phyloP scores from a whole-genome alignment of 169 alveolate species.

The Cryptosporidium andersoni region DNA sequence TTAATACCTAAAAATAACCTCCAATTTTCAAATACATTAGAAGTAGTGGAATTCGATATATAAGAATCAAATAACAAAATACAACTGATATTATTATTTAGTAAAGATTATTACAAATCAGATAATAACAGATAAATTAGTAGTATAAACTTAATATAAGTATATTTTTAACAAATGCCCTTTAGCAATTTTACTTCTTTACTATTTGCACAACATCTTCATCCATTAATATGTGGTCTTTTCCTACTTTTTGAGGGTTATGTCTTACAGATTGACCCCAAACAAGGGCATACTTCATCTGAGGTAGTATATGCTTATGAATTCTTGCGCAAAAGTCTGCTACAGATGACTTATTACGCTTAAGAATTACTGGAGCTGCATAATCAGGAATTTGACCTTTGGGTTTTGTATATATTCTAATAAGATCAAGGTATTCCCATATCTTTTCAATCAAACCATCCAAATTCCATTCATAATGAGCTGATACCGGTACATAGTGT shows the following conservation, averaged over 20 bases:
- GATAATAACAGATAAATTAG: no score
- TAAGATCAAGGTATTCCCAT: constrained; percentile 96
- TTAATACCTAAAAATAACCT: no score
- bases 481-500: constrained; percentile 91
- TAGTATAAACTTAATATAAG: no score
- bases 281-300: constrained; percentile 94
- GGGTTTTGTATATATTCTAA: constrained; percentile 98
- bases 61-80: no score
- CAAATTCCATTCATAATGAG: constrained; percentile 91
- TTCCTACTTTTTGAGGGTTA: constrained; percentile 95
- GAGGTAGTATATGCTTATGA: constrained; percentile 84
- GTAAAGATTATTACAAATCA: no score
- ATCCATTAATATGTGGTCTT: constrained; percentile 90
- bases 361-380: constrained; percentile 93
- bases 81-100: no score
- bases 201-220: constrained; percentile 89
- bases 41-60: no score
- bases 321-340: constrained; percentile 84
- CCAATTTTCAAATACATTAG: no score
- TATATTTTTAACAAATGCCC: no score
- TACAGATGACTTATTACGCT: constrained; percentile 84
- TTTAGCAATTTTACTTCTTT: constrained; percentile 73
- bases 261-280: constrained; percentile 98
- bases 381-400: constrained; percentile 96
- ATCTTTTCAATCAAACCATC: constrained; percentile 95